Percentiles rank a stretch among this genome's conserved stretches.
Conservation (phyloP, 2,329 filamentous ascomycete genomes). For the Ophiostoma himal-ulmi region DNA sequence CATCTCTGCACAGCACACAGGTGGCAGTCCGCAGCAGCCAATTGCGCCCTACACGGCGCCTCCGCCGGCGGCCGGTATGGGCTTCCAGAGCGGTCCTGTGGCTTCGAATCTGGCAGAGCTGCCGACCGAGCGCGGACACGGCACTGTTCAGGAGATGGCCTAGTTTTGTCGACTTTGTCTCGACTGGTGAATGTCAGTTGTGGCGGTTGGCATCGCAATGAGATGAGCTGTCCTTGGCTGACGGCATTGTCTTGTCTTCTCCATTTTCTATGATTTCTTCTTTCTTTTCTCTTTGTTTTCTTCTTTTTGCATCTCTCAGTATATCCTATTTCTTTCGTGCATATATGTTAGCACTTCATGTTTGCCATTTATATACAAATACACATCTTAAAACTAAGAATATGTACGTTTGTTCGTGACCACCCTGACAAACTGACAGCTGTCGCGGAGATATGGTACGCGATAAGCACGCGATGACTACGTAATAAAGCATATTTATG, state of each 20-base stretch:
- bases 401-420: not conserved
- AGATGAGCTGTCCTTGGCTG: too few relatives aligned
- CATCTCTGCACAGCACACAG: not conserved
- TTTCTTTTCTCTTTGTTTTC: slow-evolving; percentile 5
- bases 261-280: not conserved
- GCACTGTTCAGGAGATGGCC: slow-evolving; percentile 33
- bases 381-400: not conserved
- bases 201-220: too few relatives aligned
- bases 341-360: not conserved
- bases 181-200: too few relatives aligned
- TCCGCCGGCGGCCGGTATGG: slow-evolving; percentile 22
- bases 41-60: slow-evolving; percentile 14
- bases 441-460: not conserved
- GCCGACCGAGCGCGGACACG: slow-evolving; percentile 31
- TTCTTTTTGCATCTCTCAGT: not conserved
- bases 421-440: not conserved
- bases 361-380: not conserved
- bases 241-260: not conserved
- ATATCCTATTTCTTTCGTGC: not conserved
- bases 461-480: not conserved
- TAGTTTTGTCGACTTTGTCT: not conserved
- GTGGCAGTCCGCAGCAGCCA: slow-evolving; percentile 23
- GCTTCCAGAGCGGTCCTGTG: slow-evolving; percentile 26
- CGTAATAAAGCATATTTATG: not conserved
- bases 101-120: slow-evolving; percentile 30